Percentiles rank a stretch among this genome's conserved stretches.
These are phyloP conservation scores for Vigna reflexopilosa DNA, from an alignment of 306 rosid genomes.

Conservation along the genomic window DNA sequence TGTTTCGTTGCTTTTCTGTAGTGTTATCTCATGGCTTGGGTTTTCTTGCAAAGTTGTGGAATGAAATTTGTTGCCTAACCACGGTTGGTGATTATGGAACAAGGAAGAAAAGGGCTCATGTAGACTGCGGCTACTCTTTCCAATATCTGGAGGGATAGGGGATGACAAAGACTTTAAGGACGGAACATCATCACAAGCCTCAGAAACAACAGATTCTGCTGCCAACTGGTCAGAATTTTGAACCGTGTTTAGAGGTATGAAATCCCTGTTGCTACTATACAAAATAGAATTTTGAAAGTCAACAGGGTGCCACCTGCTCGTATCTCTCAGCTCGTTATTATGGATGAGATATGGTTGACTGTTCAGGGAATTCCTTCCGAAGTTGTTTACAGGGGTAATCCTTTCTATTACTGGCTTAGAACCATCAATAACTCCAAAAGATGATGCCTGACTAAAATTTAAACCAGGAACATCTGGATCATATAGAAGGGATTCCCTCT, in stretches of 20 bases:
- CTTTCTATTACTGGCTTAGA: slow-evolving; percentile 31
- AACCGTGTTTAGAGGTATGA: slow-evolving; percentile 32
- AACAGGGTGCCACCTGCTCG: slow-evolving; percentile 24
- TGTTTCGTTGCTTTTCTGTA: slow-evolving; percentile 32
- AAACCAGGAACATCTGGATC: slow-evolving; percentile 43
- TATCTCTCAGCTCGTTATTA: slow-evolving; percentile 38
- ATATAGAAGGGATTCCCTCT: slow-evolving; percentile 20
- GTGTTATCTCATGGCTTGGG: slow-evolving; percentile 45
- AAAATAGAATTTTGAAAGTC: slow-evolving; percentile 38
- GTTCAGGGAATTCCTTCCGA: slow-evolving; percentile 41
- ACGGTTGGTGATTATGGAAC: slow-evolving; percentile 39
- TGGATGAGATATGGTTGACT: slow-evolving; percentile 38
- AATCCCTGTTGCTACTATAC: slow-evolving; percentile 28
- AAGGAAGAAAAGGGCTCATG: slow-evolving; percentile 41
- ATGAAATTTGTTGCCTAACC: slow-evolving; percentile 32
- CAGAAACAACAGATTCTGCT: slow-evolving; percentile 34
- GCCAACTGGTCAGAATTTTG: slow-evolving; percentile 45
- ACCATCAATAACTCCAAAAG: slow-evolving; percentile 33
- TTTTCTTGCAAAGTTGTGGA: slow-evolving; percentile 42
- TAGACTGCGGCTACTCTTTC: slow-evolving; percentile 35
- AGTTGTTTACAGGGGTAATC: slow-evolving; percentile 43
- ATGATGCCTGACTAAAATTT: slow-evolving; percentile 20
- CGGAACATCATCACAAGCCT: slow-evolving; percentile 25
- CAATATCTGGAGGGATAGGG: slow-evolving; percentile 42
- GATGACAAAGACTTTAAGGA: slow-evolving; percentile 38